phyloP scores from a whole-genome alignment of 371 early-diverging fungal genomes.

The Apophysomyces variabilis region DNA sequence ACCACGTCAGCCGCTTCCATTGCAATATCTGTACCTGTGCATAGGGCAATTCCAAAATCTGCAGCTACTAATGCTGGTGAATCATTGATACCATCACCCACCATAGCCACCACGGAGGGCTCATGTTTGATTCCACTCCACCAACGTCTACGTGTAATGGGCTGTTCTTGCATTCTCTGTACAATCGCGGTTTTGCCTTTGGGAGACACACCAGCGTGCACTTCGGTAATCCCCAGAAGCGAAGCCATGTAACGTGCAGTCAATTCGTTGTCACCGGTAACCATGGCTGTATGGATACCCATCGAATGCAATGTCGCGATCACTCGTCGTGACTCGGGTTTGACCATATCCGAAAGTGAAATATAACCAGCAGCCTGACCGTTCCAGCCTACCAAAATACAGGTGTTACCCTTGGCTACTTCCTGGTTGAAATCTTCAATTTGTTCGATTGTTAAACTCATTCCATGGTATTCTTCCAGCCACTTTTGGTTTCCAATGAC shows the following conservation, averaged over 20 bases:
- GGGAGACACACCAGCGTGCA: slow-evolving; percentile 94
- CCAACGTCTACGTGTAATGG: slow-evolving; percentile 9
- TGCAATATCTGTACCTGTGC: slow-evolving; percentile 93
- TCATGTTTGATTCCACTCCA: background rate
- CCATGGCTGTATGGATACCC: slow-evolving; percentile 84
- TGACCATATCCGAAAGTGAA: slow-evolving; percentile 85
- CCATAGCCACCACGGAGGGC: slow-evolving; percentile 81
- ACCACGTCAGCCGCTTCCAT: slow-evolving; percentile 94
- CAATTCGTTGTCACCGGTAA: slow-evolving; percentile 90
- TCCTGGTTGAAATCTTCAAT: slow-evolving; percentile 35
- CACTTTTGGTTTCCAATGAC: slow-evolving; percentile 79
- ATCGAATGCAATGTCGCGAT: slow-evolving; percentile 74
- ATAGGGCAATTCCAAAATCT: slow-evolving; percentile 94
- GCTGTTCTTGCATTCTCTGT: slow-evolving; percentile 57
- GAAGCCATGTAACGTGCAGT: slow-evolving; percentile 80
- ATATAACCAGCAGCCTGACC: slow-evolving; percentile 73
- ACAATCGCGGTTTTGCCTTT: slow-evolving; percentile 86
- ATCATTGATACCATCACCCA: slow-evolving; percentile 99
- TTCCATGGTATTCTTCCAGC: slow-evolving; percentile 52
- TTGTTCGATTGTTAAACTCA: slow-evolving; percentile 38
- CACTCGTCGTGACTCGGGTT: slow-evolving; percentile 76
- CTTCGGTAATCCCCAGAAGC: slow-evolving; percentile 74
- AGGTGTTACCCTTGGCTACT: slow-evolving; percentile 73
- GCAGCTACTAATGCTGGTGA: slow-evolving; percentile 93
- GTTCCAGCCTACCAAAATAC: slow-evolving; percentile 77